Conservation (phyloP, 2,329 filamentous ascomycete genomes). For the Bipolaris zeicola region DNA sequence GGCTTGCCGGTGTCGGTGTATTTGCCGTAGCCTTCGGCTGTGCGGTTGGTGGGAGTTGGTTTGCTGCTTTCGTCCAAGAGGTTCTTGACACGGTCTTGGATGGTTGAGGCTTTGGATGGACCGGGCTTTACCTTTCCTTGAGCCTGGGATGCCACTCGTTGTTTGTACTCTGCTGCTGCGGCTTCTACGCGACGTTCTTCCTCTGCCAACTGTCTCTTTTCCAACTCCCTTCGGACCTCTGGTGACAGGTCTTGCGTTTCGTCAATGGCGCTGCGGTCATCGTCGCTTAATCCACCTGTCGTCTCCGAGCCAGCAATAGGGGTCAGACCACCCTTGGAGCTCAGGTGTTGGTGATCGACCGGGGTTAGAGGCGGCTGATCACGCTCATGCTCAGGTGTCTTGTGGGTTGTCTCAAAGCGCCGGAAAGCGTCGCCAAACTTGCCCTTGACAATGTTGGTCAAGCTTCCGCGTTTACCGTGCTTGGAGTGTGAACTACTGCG, state of each 20-base stretch:
- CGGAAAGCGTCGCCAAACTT: conserved; percentile 95
- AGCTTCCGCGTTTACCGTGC: conserved; percentile 73
- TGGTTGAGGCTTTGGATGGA: conserved; percentile 73
- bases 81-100: conserved; percentile 88
- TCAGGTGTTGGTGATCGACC: conserved; percentile 31
- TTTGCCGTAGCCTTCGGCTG: conserved; percentile 87
- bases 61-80: conserved; percentile 74
- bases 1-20: conserved; percentile 65
- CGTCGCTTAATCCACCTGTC: conserved; percentile 70
- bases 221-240: conserved; percentile 87
- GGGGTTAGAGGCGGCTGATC: conserved; percentile 36
- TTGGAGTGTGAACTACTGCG: conserved; percentile 63
- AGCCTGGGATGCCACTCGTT: conserved; percentile 70
- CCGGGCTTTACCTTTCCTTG: conserved; percentile 51
- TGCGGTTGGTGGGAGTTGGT: conserved; percentile 64
- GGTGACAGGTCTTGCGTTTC: conserved; percentile 77
- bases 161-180: conserved; percentile 86
- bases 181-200: conserved; percentile 90
- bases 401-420: conserved; percentile 71
- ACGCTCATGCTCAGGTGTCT: conserved; percentile 34
- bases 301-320: conserved; percentile 79
- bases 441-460: conserved; percentile 76
- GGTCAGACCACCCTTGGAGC: conserved; percentile 51
- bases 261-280: conserved; percentile 67
- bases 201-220: conserved; percentile 77